Percentiles rank a stretch among this genome's conserved stretches.
These are phyloP conservation scores for Colletotrichum godetiae DNA, from an alignment of 2,329 filamentous ascomycete genomes.

Conservation along the genomic window DNA sequence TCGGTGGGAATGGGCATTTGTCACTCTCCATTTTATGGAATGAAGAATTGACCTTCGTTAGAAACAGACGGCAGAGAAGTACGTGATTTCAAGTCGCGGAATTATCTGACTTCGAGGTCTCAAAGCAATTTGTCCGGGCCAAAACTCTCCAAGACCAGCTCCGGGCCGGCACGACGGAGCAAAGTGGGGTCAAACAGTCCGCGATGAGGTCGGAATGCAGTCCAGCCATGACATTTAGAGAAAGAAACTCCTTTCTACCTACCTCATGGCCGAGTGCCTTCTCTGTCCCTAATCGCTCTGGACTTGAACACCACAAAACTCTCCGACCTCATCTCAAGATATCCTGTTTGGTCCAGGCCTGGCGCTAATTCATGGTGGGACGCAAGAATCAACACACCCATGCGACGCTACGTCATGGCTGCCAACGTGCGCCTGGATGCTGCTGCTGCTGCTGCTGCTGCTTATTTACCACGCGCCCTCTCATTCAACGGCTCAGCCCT, in stretches of 20 bases:
- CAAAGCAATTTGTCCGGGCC: background rate
- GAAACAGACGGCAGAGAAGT: too few species aligned
- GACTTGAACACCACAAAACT: too few species aligned
- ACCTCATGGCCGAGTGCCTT: too few species aligned
- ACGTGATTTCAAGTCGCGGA: too few species aligned
- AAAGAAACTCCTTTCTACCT: background rate
- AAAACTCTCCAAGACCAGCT: background rate
- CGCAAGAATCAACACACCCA: background rate
- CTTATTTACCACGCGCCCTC: background rate
- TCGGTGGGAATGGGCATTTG: too few species aligned
- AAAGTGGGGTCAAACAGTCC: background rate
- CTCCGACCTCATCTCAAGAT: background rate
- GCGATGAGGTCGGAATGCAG: background rate
- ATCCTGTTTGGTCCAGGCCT: background rate
- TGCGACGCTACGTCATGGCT: slow-evolving; percentile 28
- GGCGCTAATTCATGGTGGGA: slow-evolving; percentile 16
- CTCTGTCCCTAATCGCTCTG: too few species aligned
- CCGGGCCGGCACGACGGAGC: too few species aligned
- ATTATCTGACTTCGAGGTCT: background rate
- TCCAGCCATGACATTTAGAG: background rate
- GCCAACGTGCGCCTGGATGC: slow-evolving; percentile 9
- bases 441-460: background rate
- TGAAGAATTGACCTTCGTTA: too few species aligned
- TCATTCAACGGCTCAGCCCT: background rate
- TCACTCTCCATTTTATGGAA: too few species aligned